Conservation (phyloP, 805 yeast species). For the Babjeviella inositovora region DNA sequence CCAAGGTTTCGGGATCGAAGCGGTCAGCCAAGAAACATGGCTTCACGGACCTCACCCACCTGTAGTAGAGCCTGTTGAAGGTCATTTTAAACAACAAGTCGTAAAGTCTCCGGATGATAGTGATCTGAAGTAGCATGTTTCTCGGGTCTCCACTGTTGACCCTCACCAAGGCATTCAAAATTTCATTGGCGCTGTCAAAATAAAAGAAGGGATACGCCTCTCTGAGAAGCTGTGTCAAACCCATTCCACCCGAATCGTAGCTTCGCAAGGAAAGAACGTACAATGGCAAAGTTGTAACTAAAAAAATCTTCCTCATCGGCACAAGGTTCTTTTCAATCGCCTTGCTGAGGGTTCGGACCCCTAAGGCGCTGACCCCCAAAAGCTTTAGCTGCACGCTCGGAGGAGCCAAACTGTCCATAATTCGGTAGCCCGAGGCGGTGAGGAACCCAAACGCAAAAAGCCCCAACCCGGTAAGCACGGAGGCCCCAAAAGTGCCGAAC, state of each 20-base stretch:
- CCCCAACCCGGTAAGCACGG: conserved; percentile 7
- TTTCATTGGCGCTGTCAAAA: conserved; percentile 2
- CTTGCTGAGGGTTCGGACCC: conserved; percentile 4
- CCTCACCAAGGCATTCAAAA: too few relatives aligned
- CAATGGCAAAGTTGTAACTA: conserved; percentile 12
- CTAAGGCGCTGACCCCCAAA: conserved; percentile 8
- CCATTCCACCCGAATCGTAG: conserved; percentile 4
- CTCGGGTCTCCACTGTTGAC: conserved; percentile 4
- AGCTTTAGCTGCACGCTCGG: conserved; percentile 11
- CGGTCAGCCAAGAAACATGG: conserved; percentile 17
- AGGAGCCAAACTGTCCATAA: conserved; percentile 11
- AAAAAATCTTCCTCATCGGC: conserved; percentile 2
- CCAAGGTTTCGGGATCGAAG: conserved; percentile 11
- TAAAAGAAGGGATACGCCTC: conserved; percentile 8
- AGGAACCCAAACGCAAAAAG: conserved; percentile 6
- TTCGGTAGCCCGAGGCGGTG: conserved; percentile 11
- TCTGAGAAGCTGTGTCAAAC: conserved; percentile 5
- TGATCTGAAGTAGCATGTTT: conserved; percentile 3
- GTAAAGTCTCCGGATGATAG: conserved; percentile 5
- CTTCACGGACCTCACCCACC: conserved; percentile 12
- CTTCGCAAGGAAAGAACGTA: conserved; percentile 9
- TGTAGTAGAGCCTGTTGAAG: conserved; percentile 15
- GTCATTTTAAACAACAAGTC: conserved; percentile 6
- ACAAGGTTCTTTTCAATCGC: conserved; percentile 2
- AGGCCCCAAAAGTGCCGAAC: conserved; percentile 5